These are phyloP conservation scores for Leishmania gerbilli DNA, from an alignment of 208 protist species.

Conservation along the genomic window DNA sequence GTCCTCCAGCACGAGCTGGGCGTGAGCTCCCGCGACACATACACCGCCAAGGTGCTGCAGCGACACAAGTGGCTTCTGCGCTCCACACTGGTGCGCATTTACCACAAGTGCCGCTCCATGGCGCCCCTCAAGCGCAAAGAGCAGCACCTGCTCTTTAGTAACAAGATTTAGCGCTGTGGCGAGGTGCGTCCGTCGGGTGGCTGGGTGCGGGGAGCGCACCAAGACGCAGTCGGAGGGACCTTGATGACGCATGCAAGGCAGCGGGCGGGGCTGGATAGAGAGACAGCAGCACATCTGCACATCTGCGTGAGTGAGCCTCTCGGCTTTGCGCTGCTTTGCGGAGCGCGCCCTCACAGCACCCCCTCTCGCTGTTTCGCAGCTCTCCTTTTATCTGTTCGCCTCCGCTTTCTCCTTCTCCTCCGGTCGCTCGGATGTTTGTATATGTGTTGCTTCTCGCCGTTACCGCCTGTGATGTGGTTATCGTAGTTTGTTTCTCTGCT, in stretches of 20 bases:
- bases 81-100: conserved; percentile 62
- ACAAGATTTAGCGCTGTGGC: conserved; percentile 52
- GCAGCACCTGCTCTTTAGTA: conserved; percentile 91
- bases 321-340: not conserved
- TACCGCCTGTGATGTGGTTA: not conserved
- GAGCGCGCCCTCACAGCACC: not conserved
- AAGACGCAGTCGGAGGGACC: not conserved
- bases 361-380: not conserved
- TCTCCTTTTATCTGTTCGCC: not conserved
- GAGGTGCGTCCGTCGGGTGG: not conserved
- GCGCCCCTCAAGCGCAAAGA: conserved; percentile 87
- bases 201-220: not conserved
- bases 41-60: conserved; percentile 62
- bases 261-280: not conserved
- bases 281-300: not conserved
- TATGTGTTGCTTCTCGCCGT: not conserved
- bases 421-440: not conserved
- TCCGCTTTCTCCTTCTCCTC: not conserved
- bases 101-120: conserved; percentile 76
- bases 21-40: conserved; percentile 79
- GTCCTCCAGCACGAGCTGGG: conserved; percentile 77
- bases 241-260: not conserved
- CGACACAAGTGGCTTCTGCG: conserved; percentile 68
- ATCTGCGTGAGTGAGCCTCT: not conserved
- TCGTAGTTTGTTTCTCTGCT: not conserved